Percentiles rank a stretch among this genome's conserved stretches.
Evolutionary conservation across 1,139 yeast species (phyloP).

Genomic region (Yamadazyma diospyri): DNA sequence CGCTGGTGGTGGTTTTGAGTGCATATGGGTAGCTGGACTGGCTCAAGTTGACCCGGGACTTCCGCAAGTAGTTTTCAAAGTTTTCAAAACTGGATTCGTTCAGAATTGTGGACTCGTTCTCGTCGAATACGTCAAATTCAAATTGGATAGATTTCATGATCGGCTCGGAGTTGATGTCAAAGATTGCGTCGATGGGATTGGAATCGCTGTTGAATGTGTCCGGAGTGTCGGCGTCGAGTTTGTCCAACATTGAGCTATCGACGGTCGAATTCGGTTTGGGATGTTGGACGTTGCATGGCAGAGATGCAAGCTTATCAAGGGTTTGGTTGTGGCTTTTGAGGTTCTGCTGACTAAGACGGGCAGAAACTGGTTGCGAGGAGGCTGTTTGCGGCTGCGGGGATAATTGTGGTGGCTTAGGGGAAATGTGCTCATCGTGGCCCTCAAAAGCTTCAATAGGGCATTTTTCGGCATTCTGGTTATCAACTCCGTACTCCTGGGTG

Average conservation of each 20-base stretch:
- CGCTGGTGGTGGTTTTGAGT: constrained; percentile 21
- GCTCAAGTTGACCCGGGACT: constrained; percentile 29
- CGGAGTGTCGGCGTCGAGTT: constrained; percentile 5
- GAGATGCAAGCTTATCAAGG: too few relatives aligned
- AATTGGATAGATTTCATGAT: neutral
- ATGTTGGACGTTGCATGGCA: neutral
- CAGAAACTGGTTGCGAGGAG: neutral
- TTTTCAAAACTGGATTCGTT: constrained; percentile 20
- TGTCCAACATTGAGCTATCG: neutral
- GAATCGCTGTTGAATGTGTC: constrained; percentile 6
- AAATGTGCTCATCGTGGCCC: too few relatives aligned
- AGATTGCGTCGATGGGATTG: constrained; percentile 6
- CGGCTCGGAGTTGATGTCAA: constrained; percentile 7
- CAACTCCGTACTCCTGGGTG: neutral
- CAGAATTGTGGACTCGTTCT: constrained; percentile 15
- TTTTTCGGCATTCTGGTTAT: neutral
- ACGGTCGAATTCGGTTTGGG: neutral
- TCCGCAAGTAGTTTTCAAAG: constrained; percentile 32
- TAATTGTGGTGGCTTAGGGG: too few relatives aligned
- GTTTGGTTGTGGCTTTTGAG: neutral
- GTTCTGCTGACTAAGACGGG: neutral
- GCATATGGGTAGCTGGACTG: constrained; percentile 31
- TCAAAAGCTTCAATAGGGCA: too few relatives aligned
- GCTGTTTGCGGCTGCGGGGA: neutral
- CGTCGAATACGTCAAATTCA: constrained; percentile 6